phyloP scores from a whole-genome alignment of 345 rosid species.

The Erysimum cheiranthoides region DNA sequence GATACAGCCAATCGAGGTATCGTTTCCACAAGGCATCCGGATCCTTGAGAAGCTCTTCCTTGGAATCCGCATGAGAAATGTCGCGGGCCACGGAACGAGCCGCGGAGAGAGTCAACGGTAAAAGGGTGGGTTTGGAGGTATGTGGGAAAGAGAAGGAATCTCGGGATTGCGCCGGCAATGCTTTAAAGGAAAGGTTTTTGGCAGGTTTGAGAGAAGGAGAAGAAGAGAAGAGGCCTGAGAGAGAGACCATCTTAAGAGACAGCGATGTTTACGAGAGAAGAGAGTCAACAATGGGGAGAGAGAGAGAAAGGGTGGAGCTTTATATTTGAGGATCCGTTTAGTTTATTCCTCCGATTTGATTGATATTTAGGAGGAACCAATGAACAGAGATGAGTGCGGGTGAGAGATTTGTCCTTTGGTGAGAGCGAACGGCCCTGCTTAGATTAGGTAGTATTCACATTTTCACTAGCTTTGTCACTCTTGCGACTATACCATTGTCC shows the following conservation, averaged over 20 bases:
- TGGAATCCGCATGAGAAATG: conserved; percentile 51
- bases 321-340: not conserved
- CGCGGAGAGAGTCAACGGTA: conserved; percentile 36
- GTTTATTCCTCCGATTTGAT: conserved; percentile 21
- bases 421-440: conserved; percentile 42
- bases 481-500: not conserved
- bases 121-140: conserved; percentile 40
- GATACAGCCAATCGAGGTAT: conserved; percentile 93
- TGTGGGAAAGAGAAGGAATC: conserved; percentile 53
- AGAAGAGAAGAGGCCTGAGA: conserved; percentile 69
- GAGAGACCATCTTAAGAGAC: conserved; percentile 40
- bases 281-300: conserved; percentile 31
- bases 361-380: conserved; percentile 36
- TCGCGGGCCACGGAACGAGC: conserved; percentile 64
- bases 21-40: conserved; percentile 72
- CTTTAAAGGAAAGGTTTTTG: conserved; percentile 39
- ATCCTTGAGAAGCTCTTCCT: conserved; percentile 67
- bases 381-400: conserved; percentile 22
- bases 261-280: conserved; percentile 46
- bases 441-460: conserved; percentile 27
- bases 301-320: conserved; percentile 9
- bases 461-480: conserved; percentile 23
- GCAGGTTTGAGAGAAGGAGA: conserved; percentile 46
- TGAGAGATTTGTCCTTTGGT: conserved; percentile 39
- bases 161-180: conserved; percentile 40